Conservation (phyloP, 371 early-diverging fungal species). For the Mortierella sp. region DNA sequence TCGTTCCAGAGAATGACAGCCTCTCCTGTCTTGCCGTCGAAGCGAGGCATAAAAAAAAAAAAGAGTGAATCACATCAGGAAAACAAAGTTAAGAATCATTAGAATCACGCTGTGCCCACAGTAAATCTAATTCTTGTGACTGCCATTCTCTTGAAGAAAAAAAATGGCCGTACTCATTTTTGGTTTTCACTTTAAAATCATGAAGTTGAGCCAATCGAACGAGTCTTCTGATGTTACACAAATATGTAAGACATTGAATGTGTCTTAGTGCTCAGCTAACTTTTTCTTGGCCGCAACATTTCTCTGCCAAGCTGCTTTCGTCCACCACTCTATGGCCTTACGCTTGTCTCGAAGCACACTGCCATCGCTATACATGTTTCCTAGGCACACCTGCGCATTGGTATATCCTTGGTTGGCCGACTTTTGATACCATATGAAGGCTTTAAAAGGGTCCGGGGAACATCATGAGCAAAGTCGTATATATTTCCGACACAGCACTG, state of each 20-base stretch:
- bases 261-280: too few relatives aligned
- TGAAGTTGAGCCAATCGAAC: too few relatives aligned
- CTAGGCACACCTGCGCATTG: not conserved
- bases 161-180: too few relatives aligned
- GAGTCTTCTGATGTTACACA: too few relatives aligned
- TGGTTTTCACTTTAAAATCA: too few relatives aligned
- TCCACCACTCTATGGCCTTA: not conserved
- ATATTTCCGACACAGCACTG: not conserved
- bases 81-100: not conserved
- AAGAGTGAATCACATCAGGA: not conserved
- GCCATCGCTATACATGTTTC: not conserved
- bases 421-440: not conserved
- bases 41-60: slow-evolving; percentile 2
- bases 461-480: not conserved
- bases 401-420: not conserved
- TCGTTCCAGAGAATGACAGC: slow-evolving; percentile 3
- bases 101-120: too few relatives aligned
- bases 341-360: not conserved
- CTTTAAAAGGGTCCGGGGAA: not conserved
- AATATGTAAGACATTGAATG: too few relatives aligned
- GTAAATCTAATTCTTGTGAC: too few relatives aligned
- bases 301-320: not conserved
- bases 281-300: too few relatives aligned
- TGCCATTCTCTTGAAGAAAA: too few relatives aligned
- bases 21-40: slow-evolving; percentile 1